Conservation (phyloP, 2,329 filamentous ascomycete species). For the Stagonosporopsis chrysanthemi region DNA sequence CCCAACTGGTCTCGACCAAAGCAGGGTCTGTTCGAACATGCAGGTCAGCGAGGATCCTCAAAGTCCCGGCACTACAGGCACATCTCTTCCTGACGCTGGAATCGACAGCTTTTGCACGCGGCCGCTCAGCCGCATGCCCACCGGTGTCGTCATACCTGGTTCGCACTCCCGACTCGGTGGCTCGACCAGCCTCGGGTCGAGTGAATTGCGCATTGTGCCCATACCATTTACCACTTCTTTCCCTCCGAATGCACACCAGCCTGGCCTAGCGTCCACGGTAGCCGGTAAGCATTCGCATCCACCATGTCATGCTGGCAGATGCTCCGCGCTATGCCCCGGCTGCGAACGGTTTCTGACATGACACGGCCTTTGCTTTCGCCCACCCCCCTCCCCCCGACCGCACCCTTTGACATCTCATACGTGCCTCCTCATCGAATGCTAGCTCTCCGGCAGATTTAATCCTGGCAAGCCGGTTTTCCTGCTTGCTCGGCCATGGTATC, state of each 20-base stretch:
- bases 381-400: background rate
- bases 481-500: background rate
- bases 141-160: slow-evolving; percentile 9
- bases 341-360: background rate
- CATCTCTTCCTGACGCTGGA: background rate
- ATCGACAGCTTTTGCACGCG: background rate
- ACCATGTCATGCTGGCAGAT: background rate
- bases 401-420: background rate
- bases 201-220: background rate
- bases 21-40: background rate
- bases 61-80: background rate
- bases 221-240: background rate
- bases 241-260: background rate
- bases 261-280: slow-evolving; percentile 2
- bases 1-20: slow-evolving; percentile 1
- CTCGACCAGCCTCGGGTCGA: background rate
- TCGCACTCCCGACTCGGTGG: background rate
- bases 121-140: slow-evolving; percentile 4
- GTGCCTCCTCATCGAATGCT: background rate
- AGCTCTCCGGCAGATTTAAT: background rate
- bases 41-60: slow-evolving; percentile 6
- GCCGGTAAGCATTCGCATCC: background rate
- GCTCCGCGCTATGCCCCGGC: background rate
- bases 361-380: slow-evolving; percentile 4
- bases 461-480: background rate